These are phyloP conservation scores for Malus hybrid DNA, from an alignment of 331 rosid species.

Conservation along the genomic window DNA sequence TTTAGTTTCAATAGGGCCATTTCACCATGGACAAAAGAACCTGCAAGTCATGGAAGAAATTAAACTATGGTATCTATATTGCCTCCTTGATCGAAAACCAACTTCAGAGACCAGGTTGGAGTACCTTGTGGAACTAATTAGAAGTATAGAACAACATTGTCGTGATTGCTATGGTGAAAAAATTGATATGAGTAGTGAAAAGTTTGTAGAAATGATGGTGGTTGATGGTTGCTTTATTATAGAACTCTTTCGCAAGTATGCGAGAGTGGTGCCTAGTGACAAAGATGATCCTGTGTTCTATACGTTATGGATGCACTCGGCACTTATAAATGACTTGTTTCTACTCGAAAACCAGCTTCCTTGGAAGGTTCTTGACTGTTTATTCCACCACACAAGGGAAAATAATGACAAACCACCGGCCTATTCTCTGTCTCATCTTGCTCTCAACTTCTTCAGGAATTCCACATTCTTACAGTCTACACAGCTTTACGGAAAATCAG, in stretches of 20 bases:
- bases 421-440: background rate
- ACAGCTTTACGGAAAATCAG: background rate
- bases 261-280: background rate
- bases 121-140: too few relatives aligned
- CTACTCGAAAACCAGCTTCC: too few relatives aligned
- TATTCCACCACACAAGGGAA: background rate
- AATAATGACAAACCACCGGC: background rate
- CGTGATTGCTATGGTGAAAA: too few relatives aligned
- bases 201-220: background rate
- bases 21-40: background rate
- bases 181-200: too few relatives aligned
- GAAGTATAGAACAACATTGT: too few relatives aligned
- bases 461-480: background rate
- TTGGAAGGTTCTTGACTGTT: background rate
- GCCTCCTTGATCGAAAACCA: background rate
- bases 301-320: background rate
- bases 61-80: background rate
- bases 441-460: background rate
- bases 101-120: background rate
- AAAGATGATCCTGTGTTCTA: background rate
- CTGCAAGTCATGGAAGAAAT: background rate
- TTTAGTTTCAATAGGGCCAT: slow-evolving; percentile 5
- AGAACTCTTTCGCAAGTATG: background rate
- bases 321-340: background rate
- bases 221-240: background rate